phyloP scores from a whole-genome alignment of 2,329 filamentous ascomycete species.

The Macroventuria anomochaeta region DNA sequence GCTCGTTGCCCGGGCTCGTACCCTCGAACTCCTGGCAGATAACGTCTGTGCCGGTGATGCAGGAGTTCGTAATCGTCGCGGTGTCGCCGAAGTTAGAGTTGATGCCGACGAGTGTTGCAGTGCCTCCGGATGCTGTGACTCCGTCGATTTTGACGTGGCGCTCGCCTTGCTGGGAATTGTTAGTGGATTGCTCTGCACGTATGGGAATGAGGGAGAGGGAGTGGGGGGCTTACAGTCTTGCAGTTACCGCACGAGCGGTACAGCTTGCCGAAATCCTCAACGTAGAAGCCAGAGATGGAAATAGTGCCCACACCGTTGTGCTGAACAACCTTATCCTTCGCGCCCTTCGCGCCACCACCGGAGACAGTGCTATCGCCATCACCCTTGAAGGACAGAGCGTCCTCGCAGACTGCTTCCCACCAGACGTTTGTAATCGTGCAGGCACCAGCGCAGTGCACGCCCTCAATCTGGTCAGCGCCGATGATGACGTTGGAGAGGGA shows the following conservation, averaged over 20 bases:
- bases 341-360: constrained; percentile 50
- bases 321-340: constrained; percentile 52
- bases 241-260: constrained; percentile 57
- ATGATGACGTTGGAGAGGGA: constrained; percentile 64
- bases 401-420: constrained; percentile 54
- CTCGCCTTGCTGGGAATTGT: constrained; percentile 42
- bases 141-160: constrained; percentile 41
- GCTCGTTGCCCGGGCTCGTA: constrained; percentile 28
- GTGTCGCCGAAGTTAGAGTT: constrained; percentile 59
- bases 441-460: constrained; percentile 59
- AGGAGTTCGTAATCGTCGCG: constrained; percentile 43
- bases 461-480: constrained; percentile 57
- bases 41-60: constrained; percentile 23
- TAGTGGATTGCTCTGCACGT: constrained; percentile 32
- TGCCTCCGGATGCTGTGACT: constrained; percentile 1
- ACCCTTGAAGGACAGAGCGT: constrained; percentile 47
- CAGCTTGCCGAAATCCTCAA: constrained; percentile 49
- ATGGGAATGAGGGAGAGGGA: not conserved
- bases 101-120: constrained; percentile 50
- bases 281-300: constrained; percentile 45
- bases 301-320: constrained; percentile 48
- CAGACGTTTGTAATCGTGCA: constrained; percentile 57
- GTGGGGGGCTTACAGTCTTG: constrained; percentile 54
- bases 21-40: constrained; percentile 36
- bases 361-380: constrained; percentile 46